Evolutionary conservation across 306 rosid genomes (phyloP), one percentile per base, ranked within the genome.

Genomic region (Sphenostylis stenocarpa): DNA sequence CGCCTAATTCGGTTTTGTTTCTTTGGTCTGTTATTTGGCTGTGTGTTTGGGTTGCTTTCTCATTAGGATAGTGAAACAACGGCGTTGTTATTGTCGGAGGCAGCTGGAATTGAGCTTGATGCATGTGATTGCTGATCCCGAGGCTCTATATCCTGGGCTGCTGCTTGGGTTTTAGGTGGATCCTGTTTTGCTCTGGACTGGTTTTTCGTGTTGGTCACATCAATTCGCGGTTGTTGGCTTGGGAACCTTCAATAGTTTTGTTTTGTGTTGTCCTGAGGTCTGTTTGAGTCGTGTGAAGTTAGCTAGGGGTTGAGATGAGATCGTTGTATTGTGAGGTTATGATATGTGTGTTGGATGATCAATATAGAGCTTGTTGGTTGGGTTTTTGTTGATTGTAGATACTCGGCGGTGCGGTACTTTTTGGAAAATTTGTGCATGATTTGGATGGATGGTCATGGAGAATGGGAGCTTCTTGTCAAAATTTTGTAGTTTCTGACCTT

Each of bases 51-150:
- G 28, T 52, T 9, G 6, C 58, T 52, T 52, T 52, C 23, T 52
- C 8, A 48, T 48, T 67, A 7, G 83, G 36, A 56, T 47, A 7
- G 45, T 62, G 21, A 11, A 2, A 45, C 33, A 61, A 7, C 31
- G 4, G 9, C 63, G 14, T 36, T 20, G 4, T 70, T 41, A 0
- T 57, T 6, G 19, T 79, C n/a, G 16, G 52, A 38, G 29, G 49
- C 60, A 75, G 79, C 79, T 84, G 79, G 70, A 44, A 44, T 69
- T 69, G 28, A 63, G 62, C 63, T 62, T 53, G 13, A 10, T 68
- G 7, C 24, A 33, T 12, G 6, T 67, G 82, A 23, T n/a, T 64
- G 2, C 58, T 77, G 34, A 57, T 66, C 57, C 19, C 15, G 76
- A 34, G 33, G n/a, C 15, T 60, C 67, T 23, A 52, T 78, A 73